Conservation (phyloP, 2,329 filamentous ascomycete genomes). For the Hypoxylon rubiginosum region DNA sequence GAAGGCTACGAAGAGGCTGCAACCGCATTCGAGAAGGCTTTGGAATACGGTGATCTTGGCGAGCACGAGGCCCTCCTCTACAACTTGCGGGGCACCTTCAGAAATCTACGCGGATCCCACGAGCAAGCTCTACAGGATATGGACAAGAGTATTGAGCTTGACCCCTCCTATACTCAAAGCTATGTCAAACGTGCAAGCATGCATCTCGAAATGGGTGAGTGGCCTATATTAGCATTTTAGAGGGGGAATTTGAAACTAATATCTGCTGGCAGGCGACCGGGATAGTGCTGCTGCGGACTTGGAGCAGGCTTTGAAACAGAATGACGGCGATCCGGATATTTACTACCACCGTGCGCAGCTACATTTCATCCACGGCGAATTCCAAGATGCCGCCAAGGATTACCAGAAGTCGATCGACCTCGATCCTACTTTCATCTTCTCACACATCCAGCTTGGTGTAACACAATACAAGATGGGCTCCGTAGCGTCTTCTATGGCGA, state of each 20-base stretch:
- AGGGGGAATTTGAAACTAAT: slow-evolving; percentile 23
- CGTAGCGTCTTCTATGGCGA: slow-evolving; percentile 97
- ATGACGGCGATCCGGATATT: slow-evolving; percentile 92
- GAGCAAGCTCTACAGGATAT: slow-evolving; percentile 85
- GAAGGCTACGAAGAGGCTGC: slow-evolving; percentile 94
- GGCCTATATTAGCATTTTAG: background rate
- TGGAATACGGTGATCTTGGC: slow-evolving; percentile 84
- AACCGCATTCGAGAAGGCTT: slow-evolving; percentile 85
- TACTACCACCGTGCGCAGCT: slow-evolving; percentile 99
- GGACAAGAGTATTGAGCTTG: slow-evolving; percentile 91
- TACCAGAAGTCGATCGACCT: slow-evolving; percentile 99
- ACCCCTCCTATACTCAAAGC: slow-evolving; percentile 90
- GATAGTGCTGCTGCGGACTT: slow-evolving; percentile 92
- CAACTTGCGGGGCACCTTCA: slow-evolving; percentile 97
- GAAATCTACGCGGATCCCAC: slow-evolving; percentile 91
- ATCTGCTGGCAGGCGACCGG: slow-evolving; percentile 72
- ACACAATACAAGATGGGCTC: slow-evolving; percentile 99
- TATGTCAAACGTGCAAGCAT: slow-evolving; percentile 99
- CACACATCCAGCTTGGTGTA: slow-evolving; percentile 98
- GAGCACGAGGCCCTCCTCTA: slow-evolving; percentile 91
- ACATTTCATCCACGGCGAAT: slow-evolving; percentile 97
- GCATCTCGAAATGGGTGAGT: slow-evolving; percentile 89
- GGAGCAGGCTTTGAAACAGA: slow-evolving; percentile 84
- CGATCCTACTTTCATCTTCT: slow-evolving; percentile 97
- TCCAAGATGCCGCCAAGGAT: slow-evolving; percentile 93